Evolutionary conservation across 768 basidiomycete species (phyloP).

Genomic region (Lentinula lateritia): DNA sequence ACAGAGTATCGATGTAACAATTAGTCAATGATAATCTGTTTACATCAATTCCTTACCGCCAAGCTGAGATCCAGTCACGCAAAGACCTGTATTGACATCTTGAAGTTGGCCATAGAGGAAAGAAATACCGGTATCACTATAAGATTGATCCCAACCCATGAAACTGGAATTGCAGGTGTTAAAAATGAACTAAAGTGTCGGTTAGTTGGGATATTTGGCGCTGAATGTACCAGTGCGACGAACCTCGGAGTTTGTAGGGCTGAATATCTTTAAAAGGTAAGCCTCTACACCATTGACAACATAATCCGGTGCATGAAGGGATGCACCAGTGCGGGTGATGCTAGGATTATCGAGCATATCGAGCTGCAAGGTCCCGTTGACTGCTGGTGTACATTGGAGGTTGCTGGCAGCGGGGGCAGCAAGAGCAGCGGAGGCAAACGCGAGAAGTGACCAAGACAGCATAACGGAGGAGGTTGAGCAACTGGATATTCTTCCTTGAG

Average conservation of each 20-base stretch:
- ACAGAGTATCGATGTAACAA: no score
- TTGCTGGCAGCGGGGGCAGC: not conserved
- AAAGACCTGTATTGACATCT: not conserved
- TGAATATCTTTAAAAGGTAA: not conserved
- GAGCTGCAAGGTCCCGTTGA: not conserved
- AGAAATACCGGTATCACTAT: not conserved
- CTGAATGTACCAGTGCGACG: not conserved
- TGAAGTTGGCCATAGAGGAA: slow-evolving; percentile 1
- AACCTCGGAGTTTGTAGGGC: not conserved
- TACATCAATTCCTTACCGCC: not conserved
- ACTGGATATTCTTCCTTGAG: not conserved
- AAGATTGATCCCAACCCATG: not conserved
- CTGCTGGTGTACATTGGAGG: not conserved
- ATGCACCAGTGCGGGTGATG: not conserved
- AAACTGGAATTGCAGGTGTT: not conserved
- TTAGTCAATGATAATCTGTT: no score
- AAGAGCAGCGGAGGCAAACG: not conserved
- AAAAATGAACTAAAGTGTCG: not conserved
- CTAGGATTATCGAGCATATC: not conserved
- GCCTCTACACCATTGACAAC: not conserved
- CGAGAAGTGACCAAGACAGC: not conserved
- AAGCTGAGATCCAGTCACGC: not conserved
- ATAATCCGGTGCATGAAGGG: not conserved
- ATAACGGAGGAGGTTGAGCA: not conserved
- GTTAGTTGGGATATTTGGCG: no score